Evolutionary conservation across 177 flowering plant species (phyloP).

Genomic region (Vitis hybrid): DNA sequence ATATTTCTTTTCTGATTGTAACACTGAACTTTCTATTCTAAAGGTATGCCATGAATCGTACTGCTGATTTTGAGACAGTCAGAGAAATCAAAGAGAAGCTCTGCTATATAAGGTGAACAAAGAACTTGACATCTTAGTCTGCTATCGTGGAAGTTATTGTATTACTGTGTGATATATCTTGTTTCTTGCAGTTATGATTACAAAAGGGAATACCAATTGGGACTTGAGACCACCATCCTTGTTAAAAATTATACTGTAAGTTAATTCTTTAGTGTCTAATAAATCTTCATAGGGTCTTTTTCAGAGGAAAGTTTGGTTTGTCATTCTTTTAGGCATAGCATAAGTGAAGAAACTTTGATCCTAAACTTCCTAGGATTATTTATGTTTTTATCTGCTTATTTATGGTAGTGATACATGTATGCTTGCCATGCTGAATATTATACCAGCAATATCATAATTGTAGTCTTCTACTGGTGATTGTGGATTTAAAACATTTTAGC

Average conservation of each 20-base stretch:
- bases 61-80: constrained; percentile 91
- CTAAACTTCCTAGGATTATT: too few species aligned
- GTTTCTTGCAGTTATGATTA: constrained; percentile 77
- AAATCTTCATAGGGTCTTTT: background rate
- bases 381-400: background rate
- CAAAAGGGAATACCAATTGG: constrained; percentile 93
- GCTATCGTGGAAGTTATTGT: constrained; percentile 1
- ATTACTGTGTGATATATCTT: background rate
- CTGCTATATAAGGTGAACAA: constrained; percentile 84
- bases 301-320: constrained; percentile 2
- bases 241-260: constrained; percentile 96
- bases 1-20: constrained; percentile 10
- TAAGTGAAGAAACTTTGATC: too few species aligned
- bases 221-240: constrained; percentile 96
- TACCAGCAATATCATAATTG: background rate
- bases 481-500: background rate
- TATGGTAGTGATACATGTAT: background rate
- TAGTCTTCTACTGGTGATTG: background rate
- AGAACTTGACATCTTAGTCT: background rate
- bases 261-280: constrained; percentile 11
- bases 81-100: constrained; percentile 97
- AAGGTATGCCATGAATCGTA: constrained; percentile 93
- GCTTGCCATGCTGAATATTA: background rate
- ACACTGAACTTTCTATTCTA: constrained; percentile 21
- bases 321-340: too few species aligned